Percentiles rank a stretch among this genome's conserved stretches.
Conservation (phyloP, 2,329 filamentous ascomycete species). For the Penicillium hordei region DNA sequence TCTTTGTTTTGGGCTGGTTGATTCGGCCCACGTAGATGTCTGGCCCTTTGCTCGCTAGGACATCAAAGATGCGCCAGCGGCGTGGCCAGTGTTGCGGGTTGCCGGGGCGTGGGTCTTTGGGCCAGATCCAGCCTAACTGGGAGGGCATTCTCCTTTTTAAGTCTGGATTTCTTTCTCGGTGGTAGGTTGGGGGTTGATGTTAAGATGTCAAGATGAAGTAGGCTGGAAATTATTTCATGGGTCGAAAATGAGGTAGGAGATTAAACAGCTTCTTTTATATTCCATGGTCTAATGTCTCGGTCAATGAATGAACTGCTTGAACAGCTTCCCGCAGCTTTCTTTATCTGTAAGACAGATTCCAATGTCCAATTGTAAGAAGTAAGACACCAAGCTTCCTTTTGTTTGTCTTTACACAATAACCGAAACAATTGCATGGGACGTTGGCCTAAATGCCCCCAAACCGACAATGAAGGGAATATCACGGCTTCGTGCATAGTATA, state of each 20-base stretch:
- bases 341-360: not conserved
- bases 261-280: not conserved
- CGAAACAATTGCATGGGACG: not conserved
- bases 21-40: constrained; percentile 44
- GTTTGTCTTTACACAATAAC: not conserved
- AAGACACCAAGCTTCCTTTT: not conserved
- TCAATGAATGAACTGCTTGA: not conserved
- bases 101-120: constrained; percentile 39
- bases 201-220: no score
- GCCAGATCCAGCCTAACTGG: constrained; percentile 36
- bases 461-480: not conserved
- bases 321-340: not conserved
- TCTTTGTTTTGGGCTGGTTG: constrained; percentile 2
- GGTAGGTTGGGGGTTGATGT: not conserved
- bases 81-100: constrained; percentile 33
- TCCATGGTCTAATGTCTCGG: not conserved
- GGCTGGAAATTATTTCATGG: not conserved
- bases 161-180: not conserved
- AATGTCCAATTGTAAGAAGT: not conserved
- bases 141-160: not conserved
- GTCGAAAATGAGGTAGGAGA: not conserved
- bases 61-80: constrained; percentile 36
- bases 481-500: not conserved
- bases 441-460: not conserved
- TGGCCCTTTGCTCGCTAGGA: constrained; percentile 42